These are phyloP conservation scores for Macadamia integrifolia DNA, from an alignment of 164 flowering plant species.

Conservation along the genomic window DNA sequence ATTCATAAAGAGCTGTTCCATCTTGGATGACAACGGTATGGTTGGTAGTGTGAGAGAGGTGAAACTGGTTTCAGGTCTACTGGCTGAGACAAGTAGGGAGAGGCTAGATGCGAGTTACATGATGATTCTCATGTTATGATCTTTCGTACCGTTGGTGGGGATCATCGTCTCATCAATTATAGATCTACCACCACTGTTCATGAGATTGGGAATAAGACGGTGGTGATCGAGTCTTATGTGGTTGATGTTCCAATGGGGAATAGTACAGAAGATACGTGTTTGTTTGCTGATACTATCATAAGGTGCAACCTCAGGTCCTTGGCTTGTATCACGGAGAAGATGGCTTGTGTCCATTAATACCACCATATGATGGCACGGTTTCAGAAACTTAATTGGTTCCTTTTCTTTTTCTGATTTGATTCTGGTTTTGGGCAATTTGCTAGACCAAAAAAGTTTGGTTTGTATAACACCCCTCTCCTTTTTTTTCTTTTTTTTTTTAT, in stretches of 20 bases:
- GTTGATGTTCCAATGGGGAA: slow-evolving; percentile 42
- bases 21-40: slow-evolving; percentile 18
- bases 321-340: slow-evolving; percentile 21
- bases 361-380: too few species aligned
- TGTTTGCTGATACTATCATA: slow-evolving; percentile 39
- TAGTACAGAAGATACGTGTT: slow-evolving; percentile 40
- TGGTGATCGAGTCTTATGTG: slow-evolving; percentile 40
- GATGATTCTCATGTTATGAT: slow-evolving; percentile 29
- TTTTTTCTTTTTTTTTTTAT: too few species aligned
- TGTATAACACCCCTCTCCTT: too few species aligned
- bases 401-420: too few species aligned
- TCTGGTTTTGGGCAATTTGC: too few species aligned
- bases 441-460: too few species aligned
- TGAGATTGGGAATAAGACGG: slow-evolving; percentile 12
- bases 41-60: slow-evolving; percentile 28
- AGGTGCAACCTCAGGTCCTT: slow-evolving; percentile 31
- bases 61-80: slow-evolving; percentile 27
- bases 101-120: slow-evolving; percentile 31
- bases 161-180: slow-evolving; percentile 37
- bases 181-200: slow-evolving; percentile 25
- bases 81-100: slow-evolving; percentile 28
- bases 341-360: not conserved
- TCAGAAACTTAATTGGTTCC: too few species aligned
- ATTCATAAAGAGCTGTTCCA: slow-evolving; percentile 29
- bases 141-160: slow-evolving; percentile 34